Base-by-base conservation (phyloP, 108 stramenopile genomes). In the Craspedostauros australis region DNA sequence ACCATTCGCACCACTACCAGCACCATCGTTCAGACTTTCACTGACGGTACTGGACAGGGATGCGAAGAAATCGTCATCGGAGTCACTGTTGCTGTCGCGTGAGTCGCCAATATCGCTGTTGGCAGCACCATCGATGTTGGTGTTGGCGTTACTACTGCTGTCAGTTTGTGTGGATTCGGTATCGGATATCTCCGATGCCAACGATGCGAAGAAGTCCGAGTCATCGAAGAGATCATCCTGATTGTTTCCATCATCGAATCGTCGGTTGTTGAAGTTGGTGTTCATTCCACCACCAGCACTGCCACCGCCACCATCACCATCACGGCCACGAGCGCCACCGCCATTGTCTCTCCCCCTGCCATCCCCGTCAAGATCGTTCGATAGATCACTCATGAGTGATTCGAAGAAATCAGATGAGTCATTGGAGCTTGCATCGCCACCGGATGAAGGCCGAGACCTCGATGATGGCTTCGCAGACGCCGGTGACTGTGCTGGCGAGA, bases 381-480 rank as follows among this genome's bases (percentile, higher is more conserved):
- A 80, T n/a, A 89, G 64, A 37, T 85, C 88, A 18, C 64, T 50
- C 68, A 82, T 77, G 1, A 89, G 68, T 29, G 77, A 80, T 4
- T 76, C 57, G 59, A 89, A 89, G 50, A 89, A 89, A 66, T 85
- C 84, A 48, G 85, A 67, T 18, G n/a, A n/a, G n/a, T n/a, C n/a
- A n/a, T 62, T 59, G 20, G 75, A 78, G 56, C 74, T 74, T 32
- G 64, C 73, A 28, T 79, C 77, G 5, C 61, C 73, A 14, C 60
- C 55, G 28, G 23, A 29, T 16, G 41, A 50, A 42, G 32, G 40
- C 11, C 30, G 15, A 20, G 1, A 8, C 4, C 28, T 44, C 6
- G 65, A 60, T 9, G 69, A 45, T 38, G 34, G 12, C 16, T n/a
- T n/a, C n/a, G n/a, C n/a, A n/a, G n/a, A n/a, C n/a, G n/a, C n/a